These are phyloP conservation scores for Trametes cubensis DNA, from an alignment of 768 basidiomycete genomes.

Conservation along the genomic window DNA sequence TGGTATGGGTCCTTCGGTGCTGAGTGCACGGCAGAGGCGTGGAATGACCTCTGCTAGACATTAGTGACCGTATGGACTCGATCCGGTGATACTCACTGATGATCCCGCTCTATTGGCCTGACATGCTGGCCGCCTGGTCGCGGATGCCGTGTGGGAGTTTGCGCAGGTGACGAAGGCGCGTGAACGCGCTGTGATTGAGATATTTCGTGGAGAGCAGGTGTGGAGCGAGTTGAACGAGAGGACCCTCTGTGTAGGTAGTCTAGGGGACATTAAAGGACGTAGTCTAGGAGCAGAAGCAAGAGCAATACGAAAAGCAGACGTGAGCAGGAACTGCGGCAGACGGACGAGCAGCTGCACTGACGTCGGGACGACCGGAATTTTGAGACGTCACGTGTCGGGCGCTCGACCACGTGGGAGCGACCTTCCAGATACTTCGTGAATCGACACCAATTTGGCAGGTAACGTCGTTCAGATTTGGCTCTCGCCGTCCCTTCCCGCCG, in stretches of 20 bases:
- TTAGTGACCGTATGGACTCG: neutral
- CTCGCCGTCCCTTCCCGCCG: neutral
- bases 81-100: constrained; percentile 9
- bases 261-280: constrained; percentile 36
- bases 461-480: constrained; percentile 1
- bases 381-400: constrained; percentile 13
- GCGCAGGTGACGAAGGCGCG: constrained; percentile 17
- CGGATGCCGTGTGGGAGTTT: neutral
- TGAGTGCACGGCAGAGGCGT: constrained; percentile 58
- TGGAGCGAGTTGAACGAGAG: constrained; percentile 25
- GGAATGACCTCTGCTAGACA: constrained; percentile 66
- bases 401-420: constrained; percentile 8
- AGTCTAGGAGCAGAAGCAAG: constrained; percentile 16
- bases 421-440: constrained; percentile 23
- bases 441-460: constrained; percentile 15
- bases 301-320: constrained; percentile 2
- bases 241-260: constrained; percentile 38
- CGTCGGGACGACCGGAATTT: constrained; percentile 24
- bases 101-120: constrained; percentile 9
- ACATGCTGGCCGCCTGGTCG: constrained; percentile 3
- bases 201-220: constrained; percentile 3
- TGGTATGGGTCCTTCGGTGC: constrained; percentile 85
- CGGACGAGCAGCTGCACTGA: constrained; percentile 3
- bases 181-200: constrained; percentile 1
- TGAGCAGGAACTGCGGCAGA: neutral